Conservation (phyloP, 2,329 filamentous ascomycete species). For the Aspergillus candidus region DNA sequence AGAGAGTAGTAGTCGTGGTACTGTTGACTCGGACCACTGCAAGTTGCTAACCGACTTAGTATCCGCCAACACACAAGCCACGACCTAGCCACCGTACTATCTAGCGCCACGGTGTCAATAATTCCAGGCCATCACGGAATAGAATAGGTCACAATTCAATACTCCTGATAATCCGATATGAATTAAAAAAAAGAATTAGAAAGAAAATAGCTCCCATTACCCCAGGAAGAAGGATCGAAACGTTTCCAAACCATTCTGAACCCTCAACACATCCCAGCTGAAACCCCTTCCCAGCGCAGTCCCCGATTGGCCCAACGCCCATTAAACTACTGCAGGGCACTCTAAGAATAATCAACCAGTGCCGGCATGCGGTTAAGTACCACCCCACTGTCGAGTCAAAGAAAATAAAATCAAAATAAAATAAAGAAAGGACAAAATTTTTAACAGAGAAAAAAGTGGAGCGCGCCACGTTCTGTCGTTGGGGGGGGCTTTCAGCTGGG, state of each 20-base stretch:
- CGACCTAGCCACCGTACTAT: too few species aligned
- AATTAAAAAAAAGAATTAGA: too few species aligned
- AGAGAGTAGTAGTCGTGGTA: too few species aligned
- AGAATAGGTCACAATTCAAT: too few species aligned
- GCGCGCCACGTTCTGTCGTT: not conserved
- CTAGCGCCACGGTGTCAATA: too few species aligned
- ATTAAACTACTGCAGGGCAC: constrained; percentile 12
- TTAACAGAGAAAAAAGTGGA: too few species aligned
- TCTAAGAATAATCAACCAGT: not conserved
- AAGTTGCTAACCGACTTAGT: too few species aligned
- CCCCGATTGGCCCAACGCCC: constrained; percentile 4
- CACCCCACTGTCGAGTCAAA: not conserved
- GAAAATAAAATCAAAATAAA: not conserved
- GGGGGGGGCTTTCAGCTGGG: constrained; percentile 10
- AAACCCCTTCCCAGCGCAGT: constrained; percentile 1
- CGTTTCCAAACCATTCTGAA: not conserved
- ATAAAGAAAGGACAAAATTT: not conserved
- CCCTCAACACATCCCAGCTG: constrained; percentile 5
- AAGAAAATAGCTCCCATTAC: not conserved
- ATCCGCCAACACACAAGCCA: too few species aligned
- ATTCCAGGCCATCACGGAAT: too few species aligned
- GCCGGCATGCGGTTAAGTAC: too few species aligned
- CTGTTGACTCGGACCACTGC: too few species aligned
- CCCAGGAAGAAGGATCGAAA: not conserved
- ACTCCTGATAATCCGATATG: too few species aligned